Percentiles rank a stretch among this genome's conserved stretches.
Evolutionary conservation across 805 yeast species (phyloP).

Genomic region (Hanseniaspora nectarophila): DNA sequence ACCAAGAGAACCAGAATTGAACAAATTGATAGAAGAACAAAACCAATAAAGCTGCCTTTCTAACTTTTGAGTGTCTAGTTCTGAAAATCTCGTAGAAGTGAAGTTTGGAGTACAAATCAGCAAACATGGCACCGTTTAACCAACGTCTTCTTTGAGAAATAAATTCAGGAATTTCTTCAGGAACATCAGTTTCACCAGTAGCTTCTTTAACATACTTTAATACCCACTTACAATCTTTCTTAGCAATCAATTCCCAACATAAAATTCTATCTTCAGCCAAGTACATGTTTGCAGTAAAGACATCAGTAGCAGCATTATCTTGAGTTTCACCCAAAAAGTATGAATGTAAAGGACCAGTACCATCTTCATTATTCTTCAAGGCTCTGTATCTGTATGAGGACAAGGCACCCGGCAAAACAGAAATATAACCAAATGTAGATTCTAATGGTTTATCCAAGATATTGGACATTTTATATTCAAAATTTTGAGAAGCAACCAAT

Average conservation of each 20-base stretch:
- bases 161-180: constrained; percentile 87
- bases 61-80: constrained; percentile 67
- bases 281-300: constrained; percentile 93
- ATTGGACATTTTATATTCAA: constrained; percentile 94
- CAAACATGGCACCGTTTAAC: constrained; percentile 96
- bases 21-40: constrained; percentile 83
- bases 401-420: constrained; percentile 90
- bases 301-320: constrained; percentile 50
- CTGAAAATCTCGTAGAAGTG: constrained; percentile 83
- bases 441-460: constrained; percentile 90
- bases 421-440: constrained; percentile 81
- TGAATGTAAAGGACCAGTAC: constrained; percentile 80
- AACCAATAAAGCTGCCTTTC: constrained; percentile 71
- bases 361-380: constrained; percentile 69
- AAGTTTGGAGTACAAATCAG: constrained; percentile 78
- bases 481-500: constrained; percentile 88
- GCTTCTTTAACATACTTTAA: constrained; percentile 85
- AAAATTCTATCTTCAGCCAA: constrained; percentile 92
- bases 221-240: constrained; percentile 72
- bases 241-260: constrained; percentile 93
- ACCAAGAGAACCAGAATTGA: constrained; percentile 74
- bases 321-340: constrained; percentile 81
- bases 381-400: constrained; percentile 91
- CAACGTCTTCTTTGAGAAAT: constrained; percentile 94
- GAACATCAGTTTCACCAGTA: constrained; percentile 93